These are phyloP conservation scores for Pholiota microspora DNA, from an alignment of 768 basidiomycete species.

Conservation along the genomic window DNA sequence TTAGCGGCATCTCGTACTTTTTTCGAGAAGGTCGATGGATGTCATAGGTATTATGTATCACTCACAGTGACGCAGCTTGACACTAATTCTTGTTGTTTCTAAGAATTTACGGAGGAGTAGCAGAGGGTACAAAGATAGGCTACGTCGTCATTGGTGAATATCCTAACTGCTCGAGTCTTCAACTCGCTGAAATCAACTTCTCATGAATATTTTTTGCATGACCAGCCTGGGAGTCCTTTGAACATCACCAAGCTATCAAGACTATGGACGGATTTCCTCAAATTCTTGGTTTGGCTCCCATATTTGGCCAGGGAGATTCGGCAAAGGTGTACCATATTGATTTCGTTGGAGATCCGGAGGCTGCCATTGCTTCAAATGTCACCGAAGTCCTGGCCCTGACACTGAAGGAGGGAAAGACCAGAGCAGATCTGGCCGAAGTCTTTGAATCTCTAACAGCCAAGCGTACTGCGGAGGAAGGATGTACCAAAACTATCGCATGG, in stretches of 20 bases:
- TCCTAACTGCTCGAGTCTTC: no score
- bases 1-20: no score
- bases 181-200: no score
- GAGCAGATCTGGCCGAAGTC: constrained; percentile 6
- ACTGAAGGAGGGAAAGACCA: constrained; percentile 17
- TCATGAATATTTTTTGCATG: no score
- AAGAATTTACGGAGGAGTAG: no score
- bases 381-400: constrained; percentile 15
- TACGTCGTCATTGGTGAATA: no score
- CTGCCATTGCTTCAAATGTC: constrained; percentile 10
- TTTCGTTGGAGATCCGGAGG: constrained; percentile 9
- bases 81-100: no score
- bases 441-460: constrained; percentile 6
- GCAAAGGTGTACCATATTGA: constrained; percentile 15
- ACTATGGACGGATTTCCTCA: constrained; percentile 9
- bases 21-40: no score
- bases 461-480: constrained; percentile 8
- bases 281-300: constrained; percentile 4
- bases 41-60: no score
- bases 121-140: no score
- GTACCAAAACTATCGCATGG: constrained; percentile 11
- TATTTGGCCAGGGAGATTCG: constrained; percentile 5
- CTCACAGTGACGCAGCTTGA: no score
- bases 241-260: constrained; percentile 15
- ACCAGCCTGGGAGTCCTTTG: constrained; percentile 13